These are phyloP conservation scores for Lodderomyces orthopsilosis DNA, from an alignment of 1,139 yeast species.

Conservation along the genomic window DNA sequence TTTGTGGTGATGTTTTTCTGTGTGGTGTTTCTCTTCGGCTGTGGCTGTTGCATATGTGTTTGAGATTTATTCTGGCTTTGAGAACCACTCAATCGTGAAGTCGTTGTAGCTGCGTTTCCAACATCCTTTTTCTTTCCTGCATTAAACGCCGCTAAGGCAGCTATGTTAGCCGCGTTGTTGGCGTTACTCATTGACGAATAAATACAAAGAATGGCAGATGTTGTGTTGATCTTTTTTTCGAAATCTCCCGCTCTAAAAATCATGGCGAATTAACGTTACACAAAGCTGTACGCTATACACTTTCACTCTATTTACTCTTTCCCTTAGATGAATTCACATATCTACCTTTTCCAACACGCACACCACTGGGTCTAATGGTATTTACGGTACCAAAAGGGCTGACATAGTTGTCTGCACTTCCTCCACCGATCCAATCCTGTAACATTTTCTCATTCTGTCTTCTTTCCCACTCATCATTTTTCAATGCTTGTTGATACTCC, in stretches of 20 bases:
- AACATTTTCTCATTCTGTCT: constrained; percentile 81
- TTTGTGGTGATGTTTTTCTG: background rate
- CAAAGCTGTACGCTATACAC: background rate
- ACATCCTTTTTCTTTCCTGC: constrained; percentile 17
- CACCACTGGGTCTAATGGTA: constrained; percentile 62
- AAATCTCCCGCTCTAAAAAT: background rate
- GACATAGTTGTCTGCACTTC: constrained; percentile 84
- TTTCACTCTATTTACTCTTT: constrained; percentile 27
- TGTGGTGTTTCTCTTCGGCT: constrained; percentile 3
- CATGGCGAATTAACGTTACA: constrained; percentile 1
- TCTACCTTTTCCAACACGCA: constrained; percentile 80
- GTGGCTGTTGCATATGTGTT: constrained; percentile 3
- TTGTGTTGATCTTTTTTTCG: background rate
- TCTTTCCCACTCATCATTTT: constrained; percentile 85
- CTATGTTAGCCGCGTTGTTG: constrained; percentile 26
- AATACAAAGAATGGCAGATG: background rate
- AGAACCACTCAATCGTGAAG: background rate
- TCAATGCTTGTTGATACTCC: constrained; percentile 84
- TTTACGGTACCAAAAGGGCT: constrained; percentile 82
- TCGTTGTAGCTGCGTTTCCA: background rate
- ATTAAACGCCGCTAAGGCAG: constrained; percentile 36
- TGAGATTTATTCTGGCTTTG: background rate
- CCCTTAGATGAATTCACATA: constrained; percentile 64
- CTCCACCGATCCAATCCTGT: constrained; percentile 91
- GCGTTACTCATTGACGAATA: constrained; percentile 1